phyloP scores from a whole-genome alignment of 305 asterid genomes.

The Fraxinus floribunda region DNA sequence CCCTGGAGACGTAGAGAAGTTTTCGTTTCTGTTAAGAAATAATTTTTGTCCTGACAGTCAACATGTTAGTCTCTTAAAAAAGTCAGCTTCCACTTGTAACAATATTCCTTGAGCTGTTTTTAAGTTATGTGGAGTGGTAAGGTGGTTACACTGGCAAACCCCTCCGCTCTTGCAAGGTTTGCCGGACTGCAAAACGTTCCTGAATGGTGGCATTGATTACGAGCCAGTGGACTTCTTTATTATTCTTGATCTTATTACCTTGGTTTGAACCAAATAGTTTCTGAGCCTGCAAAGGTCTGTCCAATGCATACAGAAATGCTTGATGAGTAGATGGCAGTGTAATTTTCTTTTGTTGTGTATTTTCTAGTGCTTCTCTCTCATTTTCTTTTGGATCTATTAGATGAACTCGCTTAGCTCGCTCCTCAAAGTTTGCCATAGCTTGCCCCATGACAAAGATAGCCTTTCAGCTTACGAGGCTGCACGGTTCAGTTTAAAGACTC shows the following conservation, averaged over 20 bases:
- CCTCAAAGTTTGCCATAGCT: slow-evolving; percentile 62
- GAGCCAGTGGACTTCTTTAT: not conserved
- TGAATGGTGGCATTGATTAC: not conserved
- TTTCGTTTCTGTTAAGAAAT: not conserved
- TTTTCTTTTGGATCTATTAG: slow-evolving; percentile 36
- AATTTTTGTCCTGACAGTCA: not conserved
- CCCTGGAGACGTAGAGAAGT: not conserved
- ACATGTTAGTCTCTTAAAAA: not conserved
- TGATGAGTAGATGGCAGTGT: not conserved
- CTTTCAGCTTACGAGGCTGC: slow-evolving; percentile 82
- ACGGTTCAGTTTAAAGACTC: slow-evolving; percentile 72
- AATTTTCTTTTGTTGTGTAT: not conserved
- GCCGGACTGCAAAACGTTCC: not conserved
- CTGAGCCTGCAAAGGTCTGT: not conserved
- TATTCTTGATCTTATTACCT: not conserved
- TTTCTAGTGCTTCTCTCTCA: slow-evolving; percentile 8
- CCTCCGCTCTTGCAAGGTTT: not conserved
- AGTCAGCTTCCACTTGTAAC: not conserved
- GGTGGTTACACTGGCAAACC: not conserved
- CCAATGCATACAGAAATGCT: not conserved
- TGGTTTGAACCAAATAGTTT: not conserved
- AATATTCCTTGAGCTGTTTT: not conserved
- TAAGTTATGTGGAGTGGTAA: not conserved
- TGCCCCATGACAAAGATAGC: slow-evolving; percentile 52
- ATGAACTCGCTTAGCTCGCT: slow-evolving; percentile 88